Evolutionary conservation across 768 basidiomycete genomes (phyloP).

Genomic region (Tylopilus subfusipes): DNA sequence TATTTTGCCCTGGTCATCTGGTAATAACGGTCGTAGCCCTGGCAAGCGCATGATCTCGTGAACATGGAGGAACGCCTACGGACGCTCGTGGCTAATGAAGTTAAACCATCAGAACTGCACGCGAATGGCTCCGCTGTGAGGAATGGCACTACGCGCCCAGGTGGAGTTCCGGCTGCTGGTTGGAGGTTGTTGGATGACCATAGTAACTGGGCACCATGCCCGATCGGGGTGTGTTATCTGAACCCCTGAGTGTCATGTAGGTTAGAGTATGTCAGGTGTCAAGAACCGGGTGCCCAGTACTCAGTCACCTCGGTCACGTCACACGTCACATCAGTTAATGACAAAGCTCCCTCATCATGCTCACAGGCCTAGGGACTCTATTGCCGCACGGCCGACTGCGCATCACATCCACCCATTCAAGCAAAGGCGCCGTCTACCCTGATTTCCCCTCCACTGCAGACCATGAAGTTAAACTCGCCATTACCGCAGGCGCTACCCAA

Average conservation of each 20-base stretch:
- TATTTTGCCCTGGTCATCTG: neutral
- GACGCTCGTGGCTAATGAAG: slow-evolving; percentile 29
- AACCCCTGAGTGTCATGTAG: slow-evolving; percentile 6
- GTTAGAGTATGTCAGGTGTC: neutral
- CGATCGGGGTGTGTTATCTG: slow-evolving; percentile 55
- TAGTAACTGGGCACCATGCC: slow-evolving; percentile 58
- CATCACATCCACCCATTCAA: neutral
- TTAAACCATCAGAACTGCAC: neutral
- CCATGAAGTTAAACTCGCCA: slow-evolving; percentile 50
- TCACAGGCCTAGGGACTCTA: neutral
- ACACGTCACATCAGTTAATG: slow-evolving; percentile 18
- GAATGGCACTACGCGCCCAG: neutral
- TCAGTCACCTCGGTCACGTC: slow-evolving; percentile 15
- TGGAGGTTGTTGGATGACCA: slow-evolving; percentile 50
- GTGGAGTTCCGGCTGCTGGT: slow-evolving; percentile 31
- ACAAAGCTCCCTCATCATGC: slow-evolving; percentile 14
- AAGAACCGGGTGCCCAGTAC: neutral
- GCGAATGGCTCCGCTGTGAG: neutral
- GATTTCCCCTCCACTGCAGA: neutral
- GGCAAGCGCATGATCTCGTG: slow-evolving; percentile 48
- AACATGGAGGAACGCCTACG: slow-evolving; percentile 56
- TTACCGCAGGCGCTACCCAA: slow-evolving; percentile 61
- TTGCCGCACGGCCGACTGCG: slow-evolving; percentile 21
- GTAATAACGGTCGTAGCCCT: slow-evolving; percentile 36
- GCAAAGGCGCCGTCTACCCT: neutral